Evolutionary conservation across 2,329 filamentous ascomycete species (phyloP), one percentile per base, ranked within the genome.

Genomic region (Penicillium sp.): DNA sequence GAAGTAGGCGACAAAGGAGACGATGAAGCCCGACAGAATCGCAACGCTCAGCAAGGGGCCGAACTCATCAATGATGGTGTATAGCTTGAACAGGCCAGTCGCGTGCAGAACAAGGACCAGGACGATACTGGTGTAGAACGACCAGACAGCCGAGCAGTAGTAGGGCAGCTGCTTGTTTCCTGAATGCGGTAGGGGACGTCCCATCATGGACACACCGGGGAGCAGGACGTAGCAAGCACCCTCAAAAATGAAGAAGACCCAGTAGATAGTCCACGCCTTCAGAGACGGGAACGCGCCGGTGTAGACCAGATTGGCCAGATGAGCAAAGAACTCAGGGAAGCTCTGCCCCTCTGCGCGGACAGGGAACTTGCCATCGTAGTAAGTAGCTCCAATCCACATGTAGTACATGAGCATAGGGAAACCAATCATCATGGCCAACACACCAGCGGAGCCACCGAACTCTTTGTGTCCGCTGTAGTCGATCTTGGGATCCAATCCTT

Each of bases 371-470:
- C 93, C 93, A 70, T 91, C 80, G 77, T 97, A 99, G 78, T 93
- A 96, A 46, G 88, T 92, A 29, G 93, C 90, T 47, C 94, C 94
- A 74, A 96, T 87, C 92, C 92, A 97, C 92, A 99, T 96, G 79
- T 97, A 97, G 83, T 91, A 97, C 93, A 97, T 97, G 66, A 99
- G 83, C 33, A 87, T 59, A n/a, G 94, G 94, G 76, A 97, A 99
- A 42, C 89, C 86, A 59, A 92, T 82, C 91, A 97, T 97, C 85
- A 97, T 92, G 63, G 84, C 79, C 14, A 83, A 76, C 37, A 92
- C 88, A 51, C 94, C 93, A n/a, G 83, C 71, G 3, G 90, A 87
- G 54, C 94, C 94, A 60, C 93, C 93, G 70, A 97, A 99, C 71
- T 99, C 95, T 61, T 82, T 82, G 59, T 84, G 75, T 43, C 81